Percentiles rank a stretch among this genome's conserved stretches.
These are phyloP conservation scores for Paracamarosporium sp. DNA, from an alignment of 2,329 filamentous ascomycete genomes.

Conservation along the genomic window DNA sequence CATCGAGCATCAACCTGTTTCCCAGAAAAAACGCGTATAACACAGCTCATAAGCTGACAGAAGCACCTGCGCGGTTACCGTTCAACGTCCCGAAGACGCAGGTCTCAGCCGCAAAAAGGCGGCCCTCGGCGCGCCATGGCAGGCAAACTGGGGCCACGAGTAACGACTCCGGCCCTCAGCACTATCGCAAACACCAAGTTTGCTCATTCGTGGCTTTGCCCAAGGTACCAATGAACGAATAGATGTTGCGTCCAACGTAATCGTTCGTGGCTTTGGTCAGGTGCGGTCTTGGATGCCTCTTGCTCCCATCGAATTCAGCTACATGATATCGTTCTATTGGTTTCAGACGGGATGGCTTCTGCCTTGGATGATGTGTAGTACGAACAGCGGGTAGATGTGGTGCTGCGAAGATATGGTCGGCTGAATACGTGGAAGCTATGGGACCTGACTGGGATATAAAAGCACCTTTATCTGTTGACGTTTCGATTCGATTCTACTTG, in stretches of 20 bases:
- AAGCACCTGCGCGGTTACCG: too few relatives aligned
- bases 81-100: too few relatives aligned
- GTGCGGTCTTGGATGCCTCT: not conserved
- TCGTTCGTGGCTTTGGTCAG: not conserved
- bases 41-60: too few relatives aligned
- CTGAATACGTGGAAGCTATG: not conserved
- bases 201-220: not conserved
- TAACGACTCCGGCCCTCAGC: not conserved
- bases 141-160: not conserved
- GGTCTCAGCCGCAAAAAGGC: conserved; percentile 3
- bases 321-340: not conserved
- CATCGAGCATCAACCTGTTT: too few relatives aligned
- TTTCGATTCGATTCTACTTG: not conserved
- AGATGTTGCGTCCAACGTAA: not conserved
- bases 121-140: not conserved
- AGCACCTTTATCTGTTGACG: not conserved
- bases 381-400: not conserved
- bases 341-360: not conserved
- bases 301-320: not conserved
- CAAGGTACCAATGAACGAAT: not conserved
- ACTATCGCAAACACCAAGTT: not conserved
- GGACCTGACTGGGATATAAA: not conserved
- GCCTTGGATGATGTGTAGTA: not conserved
- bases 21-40: too few relatives aligned
- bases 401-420: not conserved